Evolutionary conservation across 2,329 filamentous ascomycete genomes (phyloP).

Genomic region (Xylaria arbuscula): DNA sequence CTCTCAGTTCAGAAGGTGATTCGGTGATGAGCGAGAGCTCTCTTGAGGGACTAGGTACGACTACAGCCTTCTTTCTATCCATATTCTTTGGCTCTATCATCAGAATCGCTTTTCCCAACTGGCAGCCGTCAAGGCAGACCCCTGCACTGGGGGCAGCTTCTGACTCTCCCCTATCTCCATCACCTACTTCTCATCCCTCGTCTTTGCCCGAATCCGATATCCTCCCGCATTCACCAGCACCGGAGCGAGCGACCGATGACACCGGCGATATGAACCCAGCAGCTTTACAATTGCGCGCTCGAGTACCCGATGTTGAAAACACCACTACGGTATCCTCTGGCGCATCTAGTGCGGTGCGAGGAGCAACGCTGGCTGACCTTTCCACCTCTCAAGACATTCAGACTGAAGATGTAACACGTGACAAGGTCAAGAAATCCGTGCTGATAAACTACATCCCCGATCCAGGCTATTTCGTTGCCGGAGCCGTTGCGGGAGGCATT

Average conservation of each 20-base stretch:
- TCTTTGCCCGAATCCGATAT: constrained; percentile 36
- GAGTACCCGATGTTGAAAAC: constrained; percentile 28
- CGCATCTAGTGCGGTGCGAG: constrained; percentile 37
- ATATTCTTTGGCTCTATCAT: constrained; percentile 81
- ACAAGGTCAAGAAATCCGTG: constrained; percentile 58
- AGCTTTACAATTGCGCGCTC: constrained; percentile 36
- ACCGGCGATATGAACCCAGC: constrained; percentile 38
- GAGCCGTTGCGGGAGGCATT: constrained; percentile 92
- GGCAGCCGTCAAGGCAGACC: constrained; percentile 50
- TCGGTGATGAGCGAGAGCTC: constrained; percentile 91
- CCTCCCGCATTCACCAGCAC: constrained; percentile 28
- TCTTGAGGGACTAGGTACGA: constrained; percentile 93
- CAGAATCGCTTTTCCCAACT: constrained; percentile 68
- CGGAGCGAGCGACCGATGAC: constrained; percentile 37
- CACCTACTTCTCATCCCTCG: constrained; percentile 33
- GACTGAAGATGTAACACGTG: constrained; percentile 51
- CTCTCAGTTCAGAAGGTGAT: constrained; percentile 92
- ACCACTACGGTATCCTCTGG: constrained; percentile 32
- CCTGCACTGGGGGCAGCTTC: constrained; percentile 22
- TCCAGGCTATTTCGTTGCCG: constrained; percentile 98
- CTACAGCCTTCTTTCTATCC: constrained; percentile 73
- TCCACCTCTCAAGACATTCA: constrained; percentile 43
- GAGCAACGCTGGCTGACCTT: constrained; percentile 39
- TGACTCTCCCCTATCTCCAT: constrained; percentile 35
- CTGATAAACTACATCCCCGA: constrained; percentile 79